Evolutionary conservation across 1,284 basidiomycete species (phyloP).

Genomic region (Melampsora americana): DNA sequence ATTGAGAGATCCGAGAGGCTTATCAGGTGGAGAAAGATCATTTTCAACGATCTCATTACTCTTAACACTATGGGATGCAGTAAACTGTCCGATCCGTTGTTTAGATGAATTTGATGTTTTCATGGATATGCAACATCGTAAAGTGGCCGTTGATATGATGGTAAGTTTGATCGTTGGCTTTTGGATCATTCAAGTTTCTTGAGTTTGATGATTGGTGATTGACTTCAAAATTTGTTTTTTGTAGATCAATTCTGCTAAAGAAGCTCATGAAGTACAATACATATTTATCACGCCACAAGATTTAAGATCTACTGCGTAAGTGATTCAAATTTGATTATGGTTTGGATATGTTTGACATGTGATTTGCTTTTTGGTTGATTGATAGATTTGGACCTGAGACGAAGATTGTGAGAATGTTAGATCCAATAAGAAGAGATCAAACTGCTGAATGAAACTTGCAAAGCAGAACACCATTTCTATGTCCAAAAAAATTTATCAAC

Average conservation of each 20-base stretch:
- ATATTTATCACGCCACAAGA: constrained; percentile 77
- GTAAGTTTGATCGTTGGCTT: too few relatives aligned
- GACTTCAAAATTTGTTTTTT: too few relatives aligned
- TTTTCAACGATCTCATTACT: constrained; percentile 94
- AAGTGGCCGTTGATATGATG: constrained; percentile 86
- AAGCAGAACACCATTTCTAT: too few relatives aligned
- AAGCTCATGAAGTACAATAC: constrained; percentile 80
- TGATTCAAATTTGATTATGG: background rate
- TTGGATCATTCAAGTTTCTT: too few relatives aligned
- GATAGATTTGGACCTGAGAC: constrained; percentile 21
- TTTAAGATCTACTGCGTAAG: constrained; percentile 45
- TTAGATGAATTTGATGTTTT: constrained; percentile 81
- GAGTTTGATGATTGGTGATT: too few relatives aligned
- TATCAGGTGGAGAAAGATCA: constrained; percentile 89
- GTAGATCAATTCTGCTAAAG: constrained; percentile 73
- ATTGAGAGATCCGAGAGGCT: constrained; percentile 58
- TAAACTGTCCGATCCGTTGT: constrained; percentile 88
- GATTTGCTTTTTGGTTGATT: too few relatives aligned
- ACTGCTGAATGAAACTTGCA: too few relatives aligned
- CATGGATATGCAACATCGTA: constrained; percentile 89
- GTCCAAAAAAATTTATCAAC: too few relatives aligned
- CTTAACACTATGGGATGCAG: constrained; percentile 89
- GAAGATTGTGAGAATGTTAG: constrained; percentile 23
- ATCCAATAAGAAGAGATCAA: constrained; percentile 18
- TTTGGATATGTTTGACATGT: too few relatives aligned